Evolutionary conservation across 345 rosid genomes (phyloP).

Genomic region (Euphorbia peplus): DNA sequence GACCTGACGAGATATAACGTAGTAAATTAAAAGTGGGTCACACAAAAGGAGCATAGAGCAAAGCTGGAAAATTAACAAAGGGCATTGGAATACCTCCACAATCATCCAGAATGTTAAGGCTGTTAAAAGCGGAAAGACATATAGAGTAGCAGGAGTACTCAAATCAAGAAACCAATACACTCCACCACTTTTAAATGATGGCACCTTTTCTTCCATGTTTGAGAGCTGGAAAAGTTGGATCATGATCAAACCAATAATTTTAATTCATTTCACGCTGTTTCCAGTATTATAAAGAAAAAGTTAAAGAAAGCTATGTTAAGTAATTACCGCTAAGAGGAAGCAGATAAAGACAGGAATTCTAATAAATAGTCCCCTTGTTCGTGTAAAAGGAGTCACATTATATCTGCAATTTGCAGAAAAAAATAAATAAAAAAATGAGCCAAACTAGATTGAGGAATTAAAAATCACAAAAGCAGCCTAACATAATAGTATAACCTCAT

Average conservation of each 20-base stretch:
- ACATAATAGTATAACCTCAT: not conserved
- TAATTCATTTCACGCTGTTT: not conserved
- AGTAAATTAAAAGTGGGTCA: too few relatives aligned
- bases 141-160: constrained; percentile 63
- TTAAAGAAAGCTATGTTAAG: not conserved
- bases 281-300: not conserved
- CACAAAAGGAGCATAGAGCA: not conserved
- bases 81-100: constrained; percentile 69
- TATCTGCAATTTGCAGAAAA: constrained; percentile 41
- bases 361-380: constrained; percentile 74
- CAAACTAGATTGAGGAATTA: not conserved
- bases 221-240: constrained; percentile 41
- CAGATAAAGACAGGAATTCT: constrained; percentile 75
- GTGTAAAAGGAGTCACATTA: constrained; percentile 78
- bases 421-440: constrained; percentile 17
- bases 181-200: constrained; percentile 82
- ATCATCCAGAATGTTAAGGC: constrained; percentile 60
- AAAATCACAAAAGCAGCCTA: not conserved
- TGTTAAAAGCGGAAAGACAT: constrained; percentile 63
- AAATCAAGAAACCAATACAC: constrained; percentile 80
- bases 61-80: too few relatives aligned
- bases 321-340: constrained; percentile 75
- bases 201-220: constrained; percentile 86
- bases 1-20: too few relatives aligned
- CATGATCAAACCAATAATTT: not conserved